Percentiles rank a stretch among this genome's conserved stretches.
Conservation (phyloP, 805 yeast species). For the Vanderwaltozyma verrucispora region DNA sequence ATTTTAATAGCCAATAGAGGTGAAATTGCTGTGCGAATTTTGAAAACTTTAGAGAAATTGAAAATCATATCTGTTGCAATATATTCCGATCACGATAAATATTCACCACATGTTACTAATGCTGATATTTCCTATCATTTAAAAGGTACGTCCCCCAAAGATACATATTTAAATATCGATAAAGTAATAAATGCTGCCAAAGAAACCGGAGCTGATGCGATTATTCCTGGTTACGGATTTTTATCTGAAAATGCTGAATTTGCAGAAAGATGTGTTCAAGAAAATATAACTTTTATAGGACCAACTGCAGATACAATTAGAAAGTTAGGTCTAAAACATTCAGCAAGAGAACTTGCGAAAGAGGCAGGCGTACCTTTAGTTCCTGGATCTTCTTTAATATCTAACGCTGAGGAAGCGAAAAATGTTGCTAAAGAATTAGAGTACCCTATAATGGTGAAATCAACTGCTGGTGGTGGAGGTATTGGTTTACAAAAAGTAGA, state of each 20-base stretch:
- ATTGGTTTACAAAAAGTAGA: slow-evolving; percentile 94
- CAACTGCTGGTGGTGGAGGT: slow-evolving; percentile 99
- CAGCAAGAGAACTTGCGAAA: slow-evolving; percentile 90
- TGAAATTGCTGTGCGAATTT: slow-evolving; percentile 93
- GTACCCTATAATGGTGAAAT: slow-evolving; percentile 92
- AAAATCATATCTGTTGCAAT: slow-evolving; percentile 76
- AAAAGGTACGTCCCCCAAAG: slow-evolving; percentile 77
- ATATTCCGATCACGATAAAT: slow-evolving; percentile 83
- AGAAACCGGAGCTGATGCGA: slow-evolving; percentile 80
- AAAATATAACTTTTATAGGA: slow-evolving; percentile 90
- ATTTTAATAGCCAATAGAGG: slow-evolving; percentile 97
- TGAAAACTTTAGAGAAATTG: slow-evolving; percentile 73
- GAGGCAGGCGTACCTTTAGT: slow-evolving; percentile 91
- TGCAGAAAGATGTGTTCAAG: slow-evolving; percentile 74
- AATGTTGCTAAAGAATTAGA: slow-evolving; percentile 62
- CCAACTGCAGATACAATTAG: slow-evolving; percentile 92
- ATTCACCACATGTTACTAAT: slow-evolving; percentile 71
- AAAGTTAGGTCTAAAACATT: slow-evolving; percentile 85
- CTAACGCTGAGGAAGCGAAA: slow-evolving; percentile 62
- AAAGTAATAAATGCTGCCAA: slow-evolving; percentile 83
- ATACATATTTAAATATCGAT: slow-evolving; percentile 78
- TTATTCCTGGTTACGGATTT: slow-evolving; percentile 96
- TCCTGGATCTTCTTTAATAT: slow-evolving; percentile 89
- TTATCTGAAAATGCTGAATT: slow-evolving; percentile 94
- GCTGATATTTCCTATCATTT: slow-evolving; percentile 80